Percentiles rank a stretch among this genome's conserved stretches.
phyloP scores from a whole-genome alignment of 306 rosid genomes.

The Medicago truncatula region MtrunA17r5.0-ANR NC_053048.1:35229001-35229500 shows the following conservation, averaged over 20 bases:
- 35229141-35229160: constrained; percentile 42
- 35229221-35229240: constrained; percentile 57
- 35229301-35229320: constrained; percentile 48
- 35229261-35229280: constrained; percentile 54
- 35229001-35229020: constrained; percentile 63
- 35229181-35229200: constrained; percentile 57
- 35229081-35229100: constrained; percentile 26
- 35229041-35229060: constrained; percentile 60
- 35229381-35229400: constrained; percentile 74
- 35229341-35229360: constrained; percentile 63
- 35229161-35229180: constrained; percentile 67
- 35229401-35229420: constrained; percentile 57
- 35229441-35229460: constrained; percentile 2
- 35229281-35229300: constrained; percentile 62
- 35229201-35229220: constrained; percentile 54
- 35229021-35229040: constrained; percentile 60
- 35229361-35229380: constrained; percentile 56
- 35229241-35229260: constrained; percentile 52
- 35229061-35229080: constrained; percentile 52
- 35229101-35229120: constrained; percentile 82
- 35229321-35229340: constrained; percentile 17
- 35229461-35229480: background rate
- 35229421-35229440: background rate
- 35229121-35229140: constrained; percentile 53
- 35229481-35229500: constrained; percentile 3